phyloP scores from a whole-genome alignment of 2,329 filamentous ascomycete species.

The Parascedosporium putredinis region DNA sequence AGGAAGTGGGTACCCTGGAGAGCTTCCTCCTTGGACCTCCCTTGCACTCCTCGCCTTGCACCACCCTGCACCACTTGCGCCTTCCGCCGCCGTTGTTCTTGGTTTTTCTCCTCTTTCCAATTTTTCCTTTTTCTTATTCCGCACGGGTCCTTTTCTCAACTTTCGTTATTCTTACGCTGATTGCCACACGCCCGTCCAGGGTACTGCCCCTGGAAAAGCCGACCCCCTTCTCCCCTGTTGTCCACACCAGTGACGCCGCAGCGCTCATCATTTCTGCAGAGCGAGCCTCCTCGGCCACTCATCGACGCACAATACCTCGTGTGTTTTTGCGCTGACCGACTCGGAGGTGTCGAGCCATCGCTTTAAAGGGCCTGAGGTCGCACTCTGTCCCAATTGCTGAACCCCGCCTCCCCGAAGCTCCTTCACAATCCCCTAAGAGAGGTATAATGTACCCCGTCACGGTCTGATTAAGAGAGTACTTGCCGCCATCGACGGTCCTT shows the following conservation, averaged over 20 bases:
- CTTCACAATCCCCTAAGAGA: background rate
- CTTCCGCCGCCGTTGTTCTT: slow-evolving; percentile 4
- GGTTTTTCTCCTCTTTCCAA: slow-evolving; percentile 9
- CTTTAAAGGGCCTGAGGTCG: slow-evolving; percentile 1
- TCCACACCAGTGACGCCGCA: background rate
- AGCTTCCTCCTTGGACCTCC: background rate
- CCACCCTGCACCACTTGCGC: background rate
- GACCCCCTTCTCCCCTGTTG: background rate
- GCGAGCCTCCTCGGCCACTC: background rate
- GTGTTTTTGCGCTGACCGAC: background rate
- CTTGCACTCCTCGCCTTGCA: background rate
- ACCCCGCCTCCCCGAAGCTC: slow-evolving; percentile 1
- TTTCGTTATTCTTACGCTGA: background rate
- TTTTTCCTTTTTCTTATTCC: slow-evolving; percentile 8
- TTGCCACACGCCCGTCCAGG: background rate
- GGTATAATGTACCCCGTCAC: too few relatives aligned
- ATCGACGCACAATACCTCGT: background rate
- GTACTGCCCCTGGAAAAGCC: background rate
- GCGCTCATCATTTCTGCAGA: slow-evolving; percentile 1
- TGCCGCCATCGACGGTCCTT: too few relatives aligned
- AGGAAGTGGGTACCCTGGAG: background rate
- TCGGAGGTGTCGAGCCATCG: background rate
- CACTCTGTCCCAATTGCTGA: background rate
- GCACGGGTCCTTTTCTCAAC: background rate
- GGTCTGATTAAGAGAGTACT: too few relatives aligned